Evolutionary conservation across 306 rosid genomes (phyloP).

Genomic region (Neltuma alba): DNA sequence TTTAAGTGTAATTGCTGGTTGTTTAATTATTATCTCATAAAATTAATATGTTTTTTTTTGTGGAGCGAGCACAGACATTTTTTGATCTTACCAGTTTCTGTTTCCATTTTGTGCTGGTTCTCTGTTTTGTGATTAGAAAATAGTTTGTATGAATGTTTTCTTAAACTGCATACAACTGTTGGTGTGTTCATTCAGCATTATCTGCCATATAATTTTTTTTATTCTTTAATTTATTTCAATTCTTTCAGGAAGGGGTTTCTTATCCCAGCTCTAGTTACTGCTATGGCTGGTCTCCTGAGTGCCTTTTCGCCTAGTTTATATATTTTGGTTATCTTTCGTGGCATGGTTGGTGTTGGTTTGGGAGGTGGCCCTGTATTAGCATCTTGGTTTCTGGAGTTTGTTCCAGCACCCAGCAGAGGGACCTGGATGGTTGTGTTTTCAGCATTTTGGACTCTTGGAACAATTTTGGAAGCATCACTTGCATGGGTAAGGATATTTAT

Average conservation of each 20-base stretch:
- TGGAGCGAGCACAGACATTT: background rate
- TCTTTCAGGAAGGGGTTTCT: conserved; percentile 88
- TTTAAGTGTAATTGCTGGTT: background rate
- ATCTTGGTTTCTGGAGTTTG: conserved; percentile 94
- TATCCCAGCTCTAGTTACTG: conserved; percentile 78
- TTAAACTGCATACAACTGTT: background rate
- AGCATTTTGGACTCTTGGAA: conserved; percentile 93
- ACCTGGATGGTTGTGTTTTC: conserved; percentile 97
- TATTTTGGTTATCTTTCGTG: conserved; percentile 63
- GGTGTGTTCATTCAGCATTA: conserved; percentile 20
- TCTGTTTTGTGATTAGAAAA: conserved; percentile 2
- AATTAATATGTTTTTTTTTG: background rate
- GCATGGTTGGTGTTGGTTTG: conserved; percentile 91
- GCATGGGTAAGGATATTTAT: conserved; percentile 76
- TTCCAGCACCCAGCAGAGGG: conserved; percentile 93
- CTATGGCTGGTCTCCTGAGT: conserved; percentile 81
- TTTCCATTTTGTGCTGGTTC: background rate
- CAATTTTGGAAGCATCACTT: conserved; percentile 90
- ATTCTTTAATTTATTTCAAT: conserved; percentile 29
- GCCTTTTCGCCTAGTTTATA: conserved; percentile 79
- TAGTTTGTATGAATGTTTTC: conserved; percentile 16
- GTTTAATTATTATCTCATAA: background rate
- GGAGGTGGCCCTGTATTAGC: conserved; percentile 96
- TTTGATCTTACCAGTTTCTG: background rate
- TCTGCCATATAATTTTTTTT: conserved; percentile 21